phyloP scores from a whole-genome alignment of 2,329 filamentous ascomycete genomes.

The Pseudofabraea citricarpa region DNA sequence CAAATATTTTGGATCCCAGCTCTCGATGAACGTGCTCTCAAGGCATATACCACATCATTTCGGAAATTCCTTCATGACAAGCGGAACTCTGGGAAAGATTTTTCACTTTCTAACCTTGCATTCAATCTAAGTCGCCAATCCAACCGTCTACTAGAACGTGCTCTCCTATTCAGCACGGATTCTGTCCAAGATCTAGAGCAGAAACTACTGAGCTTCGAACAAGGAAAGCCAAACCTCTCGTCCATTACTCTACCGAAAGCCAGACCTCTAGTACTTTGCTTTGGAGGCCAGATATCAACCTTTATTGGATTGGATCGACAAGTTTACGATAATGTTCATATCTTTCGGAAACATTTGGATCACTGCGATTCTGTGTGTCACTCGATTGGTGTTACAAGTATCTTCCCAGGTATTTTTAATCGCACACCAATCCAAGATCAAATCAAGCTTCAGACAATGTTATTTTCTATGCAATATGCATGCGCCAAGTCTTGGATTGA shows the following conservation, averaged over 20 bases:
- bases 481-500: constrained; percentile 14
- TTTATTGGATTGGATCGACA: constrained; percentile 5
- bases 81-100: constrained; percentile 7
- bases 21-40: constrained; percentile 19
- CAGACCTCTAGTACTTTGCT: constrained; percentile 30
- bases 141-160: constrained; percentile 20
- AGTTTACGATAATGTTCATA: background rate
- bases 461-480: constrained; percentile 16
- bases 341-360: constrained; percentile 11
- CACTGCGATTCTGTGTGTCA: constrained; percentile 7
- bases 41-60: constrained; percentile 13
- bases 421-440: constrained; percentile 4
- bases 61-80: constrained; percentile 4
- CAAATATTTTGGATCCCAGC: constrained; percentile 10
- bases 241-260: constrained; percentile 2
- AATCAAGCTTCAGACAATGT: constrained; percentile 8
- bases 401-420: constrained; percentile 15
- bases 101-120: constrained; percentile 23
- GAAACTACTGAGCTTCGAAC: constrained; percentile 12
- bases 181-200: constrained; percentile 23
- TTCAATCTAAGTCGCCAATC: constrained; percentile 28
- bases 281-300: constrained; percentile 15
- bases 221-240: constrained; percentile 3
- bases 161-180: constrained; percentile 21
- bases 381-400: constrained; percentile 3